Evolutionary conservation across 2,329 filamentous ascomycete genomes (phyloP).

Genomic region (Chaetomium globosum): DNA sequence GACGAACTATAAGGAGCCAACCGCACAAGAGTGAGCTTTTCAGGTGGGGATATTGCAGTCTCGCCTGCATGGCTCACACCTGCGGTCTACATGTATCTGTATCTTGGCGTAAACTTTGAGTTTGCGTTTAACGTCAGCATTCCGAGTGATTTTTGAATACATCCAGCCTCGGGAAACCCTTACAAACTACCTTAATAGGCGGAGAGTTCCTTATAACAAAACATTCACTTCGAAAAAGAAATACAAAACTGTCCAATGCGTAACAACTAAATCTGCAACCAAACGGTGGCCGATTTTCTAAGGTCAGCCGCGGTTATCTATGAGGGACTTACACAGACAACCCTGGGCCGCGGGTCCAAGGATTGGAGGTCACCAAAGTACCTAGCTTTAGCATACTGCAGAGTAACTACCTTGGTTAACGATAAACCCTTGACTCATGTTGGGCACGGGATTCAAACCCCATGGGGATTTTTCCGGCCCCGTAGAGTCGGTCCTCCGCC

Average conservation of each 20-base stretch:
- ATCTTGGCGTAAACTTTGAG: too few relatives aligned
- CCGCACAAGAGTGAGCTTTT: too few relatives aligned
- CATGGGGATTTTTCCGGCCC: neutral
- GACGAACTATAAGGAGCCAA: too few relatives aligned
- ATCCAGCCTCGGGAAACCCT: neutral
- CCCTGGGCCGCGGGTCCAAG: too few relatives aligned
- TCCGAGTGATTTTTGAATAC: neutral
- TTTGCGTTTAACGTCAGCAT: neutral
- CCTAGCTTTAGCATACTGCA: neutral
- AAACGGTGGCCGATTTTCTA: neutral
- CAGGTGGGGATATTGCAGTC: too few relatives aligned
- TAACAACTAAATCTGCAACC: neutral
- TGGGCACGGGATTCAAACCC: neutral
- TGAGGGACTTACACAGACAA: neutral
- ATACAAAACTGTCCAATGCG: neutral
- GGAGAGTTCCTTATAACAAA: neutral
- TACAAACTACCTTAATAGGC: neutral
- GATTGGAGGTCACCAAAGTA: too few relatives aligned
- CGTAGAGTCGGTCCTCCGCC: neutral
- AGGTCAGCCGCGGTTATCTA: neutral
- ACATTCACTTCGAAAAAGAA: neutral
- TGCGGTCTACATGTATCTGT: too few relatives aligned
- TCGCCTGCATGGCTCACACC: too few relatives aligned
- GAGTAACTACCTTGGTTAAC: neutral
- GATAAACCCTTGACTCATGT: neutral